phyloP scores from a whole-genome alignment of 441 rosid species.

The Pelargonium exstipulatum region DNA sequence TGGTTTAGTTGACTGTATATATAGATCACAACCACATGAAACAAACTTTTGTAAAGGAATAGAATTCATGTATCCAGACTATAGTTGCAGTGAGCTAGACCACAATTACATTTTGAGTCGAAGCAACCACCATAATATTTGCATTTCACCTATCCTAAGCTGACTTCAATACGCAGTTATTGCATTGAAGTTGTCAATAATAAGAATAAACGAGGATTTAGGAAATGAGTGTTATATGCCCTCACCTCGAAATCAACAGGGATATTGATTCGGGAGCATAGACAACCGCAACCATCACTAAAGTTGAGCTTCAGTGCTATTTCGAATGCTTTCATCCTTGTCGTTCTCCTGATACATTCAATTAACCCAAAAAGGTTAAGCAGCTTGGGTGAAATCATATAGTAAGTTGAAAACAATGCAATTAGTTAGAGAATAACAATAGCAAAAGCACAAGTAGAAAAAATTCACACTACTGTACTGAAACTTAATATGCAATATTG shows the following conservation, averaged over 20 bases:
- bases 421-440: background rate
- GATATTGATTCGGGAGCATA: constrained; percentile 43
- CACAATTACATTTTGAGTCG: background rate
- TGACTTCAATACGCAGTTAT: background rate
- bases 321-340: constrained; percentile 49
- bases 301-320: constrained; percentile 62
- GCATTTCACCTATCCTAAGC: background rate
- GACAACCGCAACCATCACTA: constrained; percentile 75
- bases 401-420: background rate
- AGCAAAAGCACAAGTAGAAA: background rate
- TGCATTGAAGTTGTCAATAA: background rate
- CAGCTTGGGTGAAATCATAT: background rate
- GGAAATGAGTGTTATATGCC: constrained; percentile 5
- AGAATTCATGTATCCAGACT: too few species aligned
- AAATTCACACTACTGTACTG: background rate
- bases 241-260: constrained; percentile 70
- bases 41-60: background rate
- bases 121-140: background rate
- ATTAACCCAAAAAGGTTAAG: background rate
- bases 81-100: background rate
- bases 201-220: background rate
- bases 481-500: background rate
- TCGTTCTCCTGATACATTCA: constrained; percentile 59
- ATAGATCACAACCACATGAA: background rate
- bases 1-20: background rate